Evolutionary conservation across 768 basidiomycete species (phyloP), one percentile per base, ranked within the genome.

Genomic region (Neoboletus brunneissimus): DNA sequence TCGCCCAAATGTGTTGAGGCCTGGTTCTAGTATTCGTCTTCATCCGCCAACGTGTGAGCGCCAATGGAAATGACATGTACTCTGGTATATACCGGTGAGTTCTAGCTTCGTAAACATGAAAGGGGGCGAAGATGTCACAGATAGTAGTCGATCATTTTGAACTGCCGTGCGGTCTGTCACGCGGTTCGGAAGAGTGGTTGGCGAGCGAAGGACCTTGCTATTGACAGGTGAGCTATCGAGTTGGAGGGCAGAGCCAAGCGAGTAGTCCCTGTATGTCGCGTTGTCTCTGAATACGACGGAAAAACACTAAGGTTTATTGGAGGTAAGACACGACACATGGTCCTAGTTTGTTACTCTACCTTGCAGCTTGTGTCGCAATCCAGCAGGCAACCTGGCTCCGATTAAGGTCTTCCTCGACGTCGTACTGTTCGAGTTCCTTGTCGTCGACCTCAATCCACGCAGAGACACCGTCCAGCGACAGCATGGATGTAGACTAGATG

Each of bases 361-460:
- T 73, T 67, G 63, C 51, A 3, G 44, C 51, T 25, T 73, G 70
- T 35, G 67, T 54, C 2, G 69, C 48, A 20, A 65, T 67, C 71
- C 69, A 71, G 43, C 69, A 73, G 47, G 67, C 61, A 3, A 71
- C 69, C 38, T 20, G 54, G 31, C 55, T 62, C 13, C 45, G 53
- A 11, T 42, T 55, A 3, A 13, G 42, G 51, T 55, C 43, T 20
- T 62, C 59, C 34, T 71, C 63, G 23, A 73, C 47, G 2, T 61
- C 56, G 27, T 71, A 65, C 43, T 64, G 58, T 9, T 72, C 65
- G 49, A 71, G 57, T 58, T 61, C 56, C 31, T 54, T 48, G 1
- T 61, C 67, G 23, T 69, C 71, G 23, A 72, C 69, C 49, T 67
- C 65, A 11, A 71, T 50, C 63, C 69, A 71, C 6, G 69, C 60